Evolutionary conservation across 345 rosid species (phyloP), one percentile per base, ranked within the genome.

Genomic region (Sonneratia alba): DNA sequence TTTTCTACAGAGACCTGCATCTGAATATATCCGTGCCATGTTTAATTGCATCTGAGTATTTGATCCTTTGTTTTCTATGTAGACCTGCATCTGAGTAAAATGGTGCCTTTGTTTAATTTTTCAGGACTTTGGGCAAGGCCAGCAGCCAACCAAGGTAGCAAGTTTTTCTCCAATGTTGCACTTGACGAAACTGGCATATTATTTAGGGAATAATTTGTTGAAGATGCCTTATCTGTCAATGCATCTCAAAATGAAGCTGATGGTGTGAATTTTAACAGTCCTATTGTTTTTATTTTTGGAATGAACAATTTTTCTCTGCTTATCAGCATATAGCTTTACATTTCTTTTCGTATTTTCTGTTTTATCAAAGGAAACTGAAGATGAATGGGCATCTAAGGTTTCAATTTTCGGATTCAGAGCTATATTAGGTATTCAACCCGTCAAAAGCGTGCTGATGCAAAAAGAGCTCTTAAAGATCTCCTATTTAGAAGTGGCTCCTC

Each of bases 401-500:
- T 67, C 68, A 45, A 37, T 72, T 49, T 34, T 74, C 70, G 72
- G 57, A 47, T 27, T n/a, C 83, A 89, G 95, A 76, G 53, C 70
- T 66, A 80, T 34, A 45, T 76, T 70, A 82, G 83, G 80, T 87
- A 75, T 79, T 57, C 76, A 62, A 74, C 71, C 19, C 85, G 87
- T n/a, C 86, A 86, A 78, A 89, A 82, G 81, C 83, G 85, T 16
- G 71, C 89, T 22, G 89, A 82, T 71, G 36, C 92, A 42, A 85
- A 87, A 75, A 82, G 71, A 74, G 89, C 90, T 71, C 68, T 87
- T 63, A 83, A 82, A 51, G 77, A 78, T 47, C 51, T 47, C 51
- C 51, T 47, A 42, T 47, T 47, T 47, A 47, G 51, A 47, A 71
- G 43, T 56, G 24, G 43, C 36, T 45, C 22, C 74, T 48, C 67